Evolutionary conservation across 2,329 filamentous ascomycete genomes (phyloP), one percentile per base, ranked within the genome.

Genomic region (Neopestalotiopsis sp.): DNA sequence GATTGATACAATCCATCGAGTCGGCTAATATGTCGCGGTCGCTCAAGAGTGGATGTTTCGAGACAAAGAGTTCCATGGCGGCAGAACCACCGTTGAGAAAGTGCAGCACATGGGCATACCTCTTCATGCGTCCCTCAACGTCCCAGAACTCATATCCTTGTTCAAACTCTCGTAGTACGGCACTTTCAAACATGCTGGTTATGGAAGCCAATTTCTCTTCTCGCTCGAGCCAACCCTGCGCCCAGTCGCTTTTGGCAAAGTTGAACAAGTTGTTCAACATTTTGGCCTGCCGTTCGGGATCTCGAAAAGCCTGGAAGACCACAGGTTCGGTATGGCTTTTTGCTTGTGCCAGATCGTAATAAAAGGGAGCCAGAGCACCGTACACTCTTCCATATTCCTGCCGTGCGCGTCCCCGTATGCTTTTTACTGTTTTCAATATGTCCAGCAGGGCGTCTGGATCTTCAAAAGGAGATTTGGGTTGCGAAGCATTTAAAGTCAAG

Each of bases 321-420:
- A 94, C 86, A 6, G 93, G 94, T 72, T 98, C 92, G 14, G 92
- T 89, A 82, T 92, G 94, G 71, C 85, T 93, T 81, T 86, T 89
- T 2, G 91, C 90, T 71, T 85, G 87, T 45, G 88, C 89, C 57
- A 98, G 87, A 78, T 99, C 94, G 72, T 90, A 89, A 81, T 98
- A 99, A 74, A 97, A 95, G 0, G 95, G 95, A 12, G 91, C 93
- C 73, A 99, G 81, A 4, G 93, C 92, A n/a, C 91, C 92, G 80
- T 98, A 97, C 14, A 98, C 86, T 78, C 92, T 97, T 17, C 92
- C 95, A 78, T 95, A 99, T 79, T 98, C 95, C 74, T 96, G 90
- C 70, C 95, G 89, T 59, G 96, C 96, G 74, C 91, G 89, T 4
- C 95, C 96, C 57, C 96, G 88, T 65, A 97, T 89, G 62, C 95